Evolutionary conservation across 345 rosid genomes (phyloP), one percentile per base, ranked within the genome.

Genomic region (Populus pruinosa): DNA sequence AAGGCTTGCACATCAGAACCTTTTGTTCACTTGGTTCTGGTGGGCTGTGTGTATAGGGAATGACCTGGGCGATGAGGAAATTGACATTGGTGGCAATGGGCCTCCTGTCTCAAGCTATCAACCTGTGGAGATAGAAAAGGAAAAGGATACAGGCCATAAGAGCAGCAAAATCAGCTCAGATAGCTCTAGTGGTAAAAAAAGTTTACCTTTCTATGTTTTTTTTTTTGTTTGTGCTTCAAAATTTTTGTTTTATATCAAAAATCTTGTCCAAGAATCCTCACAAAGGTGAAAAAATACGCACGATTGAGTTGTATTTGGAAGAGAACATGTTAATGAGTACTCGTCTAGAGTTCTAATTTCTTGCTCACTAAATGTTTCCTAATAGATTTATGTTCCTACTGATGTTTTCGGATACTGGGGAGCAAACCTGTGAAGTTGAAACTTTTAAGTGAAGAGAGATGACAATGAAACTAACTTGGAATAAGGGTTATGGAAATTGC

Each of bases 141-240:
- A 83, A 44, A 44, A 44, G 17, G 50, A 44, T 71, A 16, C 50
- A 36, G 83, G 69, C 74, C 76, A 44, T 66, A 79, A 71, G 76
- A 80, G 73, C 49, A 69, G 76, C 67, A 83, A 80, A 76, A 65
- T 74, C 70, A 76, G 79, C 77, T 75, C 91, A 44, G 76, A 88
- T 74, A 86, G 84, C 86, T 87, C 88, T 65, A 85, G 88, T 81
- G 91, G 93, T 92, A 82, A 67, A 77, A 82, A 61, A 41, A n/a
- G 5, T 2, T 64, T 71, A 72, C 66, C 31, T 13, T 55, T 59
- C 23, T 23, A 53, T 39, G 0, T 23, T 29, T 43, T 56, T 29
- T 43, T 56, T 55, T 27, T 29, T 5, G 20, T 76, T 39, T 27
- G 5, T 14, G 44, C 12, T 44, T 36, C 36, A 25, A 49, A 35